Percentiles rank a stretch among this genome's conserved stretches.
Conservation (phyloP, 1,139 yeast genomes). For the Suhomyces anneliseae region DNA sequence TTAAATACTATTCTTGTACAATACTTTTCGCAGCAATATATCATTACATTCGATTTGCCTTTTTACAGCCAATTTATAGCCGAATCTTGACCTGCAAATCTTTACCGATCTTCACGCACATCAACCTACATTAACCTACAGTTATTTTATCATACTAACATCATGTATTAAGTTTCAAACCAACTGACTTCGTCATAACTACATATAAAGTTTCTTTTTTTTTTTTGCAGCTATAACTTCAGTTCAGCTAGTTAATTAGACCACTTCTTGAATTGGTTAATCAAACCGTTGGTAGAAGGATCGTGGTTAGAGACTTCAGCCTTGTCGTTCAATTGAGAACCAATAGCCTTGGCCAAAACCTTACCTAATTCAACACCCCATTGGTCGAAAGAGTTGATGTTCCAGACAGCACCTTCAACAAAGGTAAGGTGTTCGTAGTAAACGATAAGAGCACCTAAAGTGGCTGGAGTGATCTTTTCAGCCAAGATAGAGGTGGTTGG, state of each 20-base stretch:
- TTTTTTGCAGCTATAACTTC: not conserved
- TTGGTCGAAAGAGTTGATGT: slow-evolving; percentile 98
- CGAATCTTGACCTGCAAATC: too few relatives aligned
- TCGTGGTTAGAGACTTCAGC: slow-evolving; percentile 69
- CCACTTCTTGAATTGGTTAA: slow-evolving; percentile 95
- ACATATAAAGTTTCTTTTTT: not conserved
- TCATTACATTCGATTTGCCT: too few relatives aligned
- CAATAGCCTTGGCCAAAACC: slow-evolving; percentile 94
- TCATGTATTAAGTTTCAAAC: not conserved
- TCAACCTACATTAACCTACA: too few relatives aligned
- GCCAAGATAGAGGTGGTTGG: slow-evolving; percentile 97
- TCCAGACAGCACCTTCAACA: slow-evolving; percentile 99
- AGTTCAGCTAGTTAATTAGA: slow-evolving; percentile 29
- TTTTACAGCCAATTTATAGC: too few relatives aligned
- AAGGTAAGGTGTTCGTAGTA: slow-evolving; percentile 97
- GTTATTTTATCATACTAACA: not conserved
- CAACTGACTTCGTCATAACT: not conserved
- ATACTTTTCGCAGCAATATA: too few relatives aligned
- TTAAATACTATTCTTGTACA: too few relatives aligned
- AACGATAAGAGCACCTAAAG: slow-evolving; percentile 93
- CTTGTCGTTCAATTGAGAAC: slow-evolving; percentile 74
- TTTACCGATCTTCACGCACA: too few relatives aligned
- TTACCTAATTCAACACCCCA: slow-evolving; percentile 99
- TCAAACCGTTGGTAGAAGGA: slow-evolving; percentile 85
- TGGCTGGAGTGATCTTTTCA: slow-evolving; percentile 93